Base-by-base conservation (phyloP, 768 basidiomycete genomes). In the Tephrocybe sp. region DNA sequence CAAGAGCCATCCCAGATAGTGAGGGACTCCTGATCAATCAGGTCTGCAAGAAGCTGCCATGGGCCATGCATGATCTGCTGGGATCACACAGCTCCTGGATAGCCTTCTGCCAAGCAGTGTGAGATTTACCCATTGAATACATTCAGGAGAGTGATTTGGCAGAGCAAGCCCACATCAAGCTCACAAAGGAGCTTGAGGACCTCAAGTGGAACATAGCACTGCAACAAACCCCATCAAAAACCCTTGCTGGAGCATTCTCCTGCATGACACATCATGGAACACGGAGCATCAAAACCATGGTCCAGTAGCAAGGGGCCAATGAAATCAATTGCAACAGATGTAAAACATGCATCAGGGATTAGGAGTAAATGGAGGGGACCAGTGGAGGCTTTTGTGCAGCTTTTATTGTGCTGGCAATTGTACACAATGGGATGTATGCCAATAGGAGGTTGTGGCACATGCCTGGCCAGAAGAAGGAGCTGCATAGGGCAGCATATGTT, bases 381-480 rank as follows among this genome's bases (percentile, higher is more conserved):
- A n/a, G 8, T 58, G 24, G 2, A 58, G 56, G 11, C 53, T 54
- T 0, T 55, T 0, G 66, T 69, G 0, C 41, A 37, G 0, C 56
- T 53, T 50, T 77, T 76, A 58, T 73, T 67, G 0, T 64, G 52
- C 33, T 56, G 54, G 26, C 54, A 58, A 2, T 52, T 47, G 2
- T 20, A 36, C 58, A 58, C 18, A 33, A 34, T 5, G 54, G 54
- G 2, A 58, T 45, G 25, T 58, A 58, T 0, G 20, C 47, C 12
- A 39, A 3, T 42, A 53, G 42, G 6, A 53, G 44, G 23, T 56
- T 50, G 10, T 39, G 21, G 50, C 66, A 51, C 72, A 74, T 73
- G 39, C 65, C 60, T 26, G 65, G 63, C 70, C 70, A 66, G 41
- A 65, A 73, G 48, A 61, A 73, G 1, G 62, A 58, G 1, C 55